phyloP scores from a whole-genome alignment of 2,329 filamentous ascomycete genomes.

The Diaporthe sp. region DNA sequence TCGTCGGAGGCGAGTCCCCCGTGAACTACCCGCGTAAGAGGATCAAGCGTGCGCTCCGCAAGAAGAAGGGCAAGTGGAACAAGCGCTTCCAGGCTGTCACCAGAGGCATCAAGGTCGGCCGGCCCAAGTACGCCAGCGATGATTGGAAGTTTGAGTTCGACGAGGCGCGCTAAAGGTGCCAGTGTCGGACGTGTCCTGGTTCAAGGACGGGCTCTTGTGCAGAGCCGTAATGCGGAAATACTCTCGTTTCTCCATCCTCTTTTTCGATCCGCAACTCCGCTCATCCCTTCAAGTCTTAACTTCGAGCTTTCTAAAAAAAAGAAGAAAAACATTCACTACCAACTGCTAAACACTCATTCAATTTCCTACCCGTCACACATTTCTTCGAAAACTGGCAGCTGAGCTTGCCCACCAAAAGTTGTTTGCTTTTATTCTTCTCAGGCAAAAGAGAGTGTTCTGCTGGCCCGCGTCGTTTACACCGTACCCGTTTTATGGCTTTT shows the following conservation, averaged over 20 bases:
- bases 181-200: background rate
- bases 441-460: conserved; percentile 35
- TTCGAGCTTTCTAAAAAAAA: background rate
- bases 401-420: conserved; percentile 15
- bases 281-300: conserved; percentile 12
- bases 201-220: background rate
- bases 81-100: conserved; percentile 35
- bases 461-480: conserved; percentile 22
- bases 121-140: conserved; percentile 40
- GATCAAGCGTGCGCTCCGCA: conserved; percentile 56
- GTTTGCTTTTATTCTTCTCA: conserved; percentile 9
- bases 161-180: background rate
- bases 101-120: conserved; percentile 10
- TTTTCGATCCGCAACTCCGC: conserved; percentile 15
- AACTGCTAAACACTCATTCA: background rate
- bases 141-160: conserved; percentile 39
- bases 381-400: background rate
- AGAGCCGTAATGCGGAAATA: conserved; percentile 29
- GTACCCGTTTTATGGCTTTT: conserved; percentile 5
- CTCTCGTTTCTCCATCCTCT: background rate
- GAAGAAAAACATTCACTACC: conserved; percentile 6
- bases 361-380: conserved; percentile 19
- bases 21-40: conserved; percentile 64
- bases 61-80: conserved; percentile 55
- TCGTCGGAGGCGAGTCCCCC: conserved; percentile 64